Percentiles rank a stretch among this genome's conserved stretches.
These are phyloP conservation scores for Gossypium raimondii DNA, from an alignment of 345 rosid genomes.

Conservation along the genomic window DNA sequence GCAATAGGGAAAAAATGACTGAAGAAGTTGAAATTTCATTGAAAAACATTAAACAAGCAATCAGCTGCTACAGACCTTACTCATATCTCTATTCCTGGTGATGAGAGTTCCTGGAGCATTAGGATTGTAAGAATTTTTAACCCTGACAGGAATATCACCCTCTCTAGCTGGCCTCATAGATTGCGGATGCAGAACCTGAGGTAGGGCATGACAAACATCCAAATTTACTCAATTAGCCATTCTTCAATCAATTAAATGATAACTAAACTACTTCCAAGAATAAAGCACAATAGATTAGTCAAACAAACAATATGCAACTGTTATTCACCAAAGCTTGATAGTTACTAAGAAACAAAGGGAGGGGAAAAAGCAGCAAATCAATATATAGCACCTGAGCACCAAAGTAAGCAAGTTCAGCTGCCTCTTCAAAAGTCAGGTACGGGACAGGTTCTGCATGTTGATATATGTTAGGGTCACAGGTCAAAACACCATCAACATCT, in stretches of 20 bases:
- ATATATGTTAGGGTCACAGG: constrained; percentile 92
- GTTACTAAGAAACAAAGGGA: neutral
- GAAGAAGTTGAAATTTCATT: neutral
- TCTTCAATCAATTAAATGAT: neutral
- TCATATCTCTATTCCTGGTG: constrained; percentile 83
- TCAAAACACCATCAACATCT: constrained; percentile 99
- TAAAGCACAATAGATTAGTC: neutral
- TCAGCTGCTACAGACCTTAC: constrained; percentile 51
- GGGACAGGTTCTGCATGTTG: constrained; percentile 76
- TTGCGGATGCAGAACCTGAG: constrained; percentile 93
- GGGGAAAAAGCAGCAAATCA: neutral
- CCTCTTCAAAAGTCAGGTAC: constrained; percentile 88
- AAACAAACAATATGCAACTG: neutral
- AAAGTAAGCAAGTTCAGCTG: constrained; percentile 99
- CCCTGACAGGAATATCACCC: constrained; percentile 95
- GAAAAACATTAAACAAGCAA: constrained; percentile 2
- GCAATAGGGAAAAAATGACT: constrained; percentile 28
- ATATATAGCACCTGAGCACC: constrained; percentile 76
- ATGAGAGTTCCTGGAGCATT: constrained; percentile 97
- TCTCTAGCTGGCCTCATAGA: constrained; percentile 99
- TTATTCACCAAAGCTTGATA: neutral
- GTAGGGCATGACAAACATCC: constrained; percentile 4
- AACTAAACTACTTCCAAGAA: constrained; percentile 12
- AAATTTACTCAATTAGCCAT: constrained; percentile 7
- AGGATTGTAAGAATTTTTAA: constrained; percentile 94